Conservation (phyloP, 2,329 filamentous ascomycete species). For the Nemania diffusa region DNA sequence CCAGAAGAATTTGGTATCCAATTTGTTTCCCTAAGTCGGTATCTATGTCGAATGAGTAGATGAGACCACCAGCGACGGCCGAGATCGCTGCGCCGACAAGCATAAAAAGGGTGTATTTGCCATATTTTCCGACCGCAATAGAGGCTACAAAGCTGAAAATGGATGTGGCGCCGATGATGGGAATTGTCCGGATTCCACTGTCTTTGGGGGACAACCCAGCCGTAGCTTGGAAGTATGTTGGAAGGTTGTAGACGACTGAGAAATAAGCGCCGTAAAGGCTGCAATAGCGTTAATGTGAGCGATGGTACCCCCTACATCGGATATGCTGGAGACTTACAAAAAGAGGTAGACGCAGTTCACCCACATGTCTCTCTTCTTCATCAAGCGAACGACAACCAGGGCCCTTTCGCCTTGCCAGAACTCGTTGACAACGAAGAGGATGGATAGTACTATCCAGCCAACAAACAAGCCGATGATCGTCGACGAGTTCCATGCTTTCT, state of each 20-base stretch:
- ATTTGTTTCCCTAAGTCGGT: constrained; percentile 47
- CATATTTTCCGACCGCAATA: constrained; percentile 39
- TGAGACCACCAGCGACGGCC: constrained; percentile 54
- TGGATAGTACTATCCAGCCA: constrained; percentile 51
- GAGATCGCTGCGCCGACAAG: constrained; percentile 50
- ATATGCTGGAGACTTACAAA: constrained; percentile 28
- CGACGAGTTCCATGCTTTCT: constrained; percentile 28
- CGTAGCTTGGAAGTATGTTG: constrained; percentile 61
- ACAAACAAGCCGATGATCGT: constrained; percentile 53
- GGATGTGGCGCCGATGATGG: constrained; percentile 37
- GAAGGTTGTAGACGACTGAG: constrained; percentile 54
- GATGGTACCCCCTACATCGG: neutral
- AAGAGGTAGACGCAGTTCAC: constrained; percentile 27
- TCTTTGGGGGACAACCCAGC: constrained; percentile 51
- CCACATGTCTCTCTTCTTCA: constrained; percentile 52
- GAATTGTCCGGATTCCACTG: constrained; percentile 55
- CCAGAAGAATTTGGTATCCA: constrained; percentile 56
- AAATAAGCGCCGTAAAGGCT: constrained; percentile 34
- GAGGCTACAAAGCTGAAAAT: constrained; percentile 22
- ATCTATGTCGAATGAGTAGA: constrained; percentile 53
- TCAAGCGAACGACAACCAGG: constrained; percentile 52
- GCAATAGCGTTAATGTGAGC: neutral
- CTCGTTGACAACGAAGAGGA: constrained; percentile 54
- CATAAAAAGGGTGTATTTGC: constrained; percentile 57
- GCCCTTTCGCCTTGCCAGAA: constrained; percentile 50